phyloP scores from a whole-genome alignment of 2,329 filamentous ascomycete genomes.

The Claviceps paspali region DNA sequence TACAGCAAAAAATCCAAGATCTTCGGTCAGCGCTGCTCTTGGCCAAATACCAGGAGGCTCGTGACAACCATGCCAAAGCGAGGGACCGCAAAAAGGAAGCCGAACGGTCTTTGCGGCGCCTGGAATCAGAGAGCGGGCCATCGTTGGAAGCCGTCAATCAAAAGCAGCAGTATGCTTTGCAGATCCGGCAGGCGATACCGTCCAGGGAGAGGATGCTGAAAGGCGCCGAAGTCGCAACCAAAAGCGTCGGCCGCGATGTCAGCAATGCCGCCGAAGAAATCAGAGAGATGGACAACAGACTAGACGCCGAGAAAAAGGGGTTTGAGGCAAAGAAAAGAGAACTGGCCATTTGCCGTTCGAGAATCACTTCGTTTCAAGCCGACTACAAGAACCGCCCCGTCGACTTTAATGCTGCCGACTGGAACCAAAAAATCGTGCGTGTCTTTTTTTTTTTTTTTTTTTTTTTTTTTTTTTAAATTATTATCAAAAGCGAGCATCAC shows the following conservation, averaged over 20 bases:
- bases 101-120: constrained; percentile 36
- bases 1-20: constrained; percentile 47
- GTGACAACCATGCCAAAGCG: constrained; percentile 29
- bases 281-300: constrained; percentile 26
- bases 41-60: constrained; percentile 45
- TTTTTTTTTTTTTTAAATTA: no score
- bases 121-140: constrained; percentile 49
- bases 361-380: constrained; percentile 48
- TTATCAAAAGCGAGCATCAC: no score
- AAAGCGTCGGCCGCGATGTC: constrained; percentile 26
- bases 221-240: constrained; percentile 35
- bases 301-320: constrained; percentile 35
- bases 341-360: constrained; percentile 31
- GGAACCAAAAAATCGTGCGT: constrained; percentile 59
- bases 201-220: constrained; percentile 39
- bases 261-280: constrained; percentile 21
- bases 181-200: constrained; percentile 39
- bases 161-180: constrained; percentile 51
- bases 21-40: constrained; percentile 52
- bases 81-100: constrained; percentile 42
- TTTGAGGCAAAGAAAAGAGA: constrained; percentile 37
- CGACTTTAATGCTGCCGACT: constrained; percentile 53
- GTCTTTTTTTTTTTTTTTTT: neutral
- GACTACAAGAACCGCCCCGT: constrained; percentile 45
- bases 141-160: constrained; percentile 50